Base-by-base conservation (phyloP, 805 yeast species). In the Clavispora santaluciae region DNA sequence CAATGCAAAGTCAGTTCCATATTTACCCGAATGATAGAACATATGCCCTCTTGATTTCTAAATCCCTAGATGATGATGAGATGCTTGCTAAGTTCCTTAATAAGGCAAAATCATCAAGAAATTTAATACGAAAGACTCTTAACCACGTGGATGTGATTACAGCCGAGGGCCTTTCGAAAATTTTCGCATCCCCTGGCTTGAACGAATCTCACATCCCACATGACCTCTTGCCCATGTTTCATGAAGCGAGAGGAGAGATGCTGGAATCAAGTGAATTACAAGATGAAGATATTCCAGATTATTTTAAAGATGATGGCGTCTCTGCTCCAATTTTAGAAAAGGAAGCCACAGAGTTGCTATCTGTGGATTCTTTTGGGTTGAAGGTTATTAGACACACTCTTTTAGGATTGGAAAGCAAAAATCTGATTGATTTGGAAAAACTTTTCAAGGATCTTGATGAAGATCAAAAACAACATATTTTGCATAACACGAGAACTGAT, bases 351-450 rank as follows among this genome's bases (percentile, higher is more conserved):
- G 66, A 66, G 12, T 70, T 90, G 36, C 62, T 64, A 35, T 72
- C 95, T 1, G 95, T 87, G 7, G 82, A 80, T 33, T 78, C 95
- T 0, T 77, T 79, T 45, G 95, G 93, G 10, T 73, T 89, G 64
- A 82, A 81, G 49, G 83, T 82, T 12, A 82, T 90, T 44, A 78
- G 91, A 57, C 86, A 85, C 51, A 77, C 91, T 3, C 68, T 89
- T 29, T 56, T 79, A 25, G 75, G 74, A 0, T 58, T 70, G 36
- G 59, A 61, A 36, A 46, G 46, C 23, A 38, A 41, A 12, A 41
- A 45, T 7, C 34, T 28, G 15, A 34, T 49, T n/a, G 53, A 64
- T 12, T 40, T 66, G 22, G 59, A 56, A 4, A 46, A 53, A 11
- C 50, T 67, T 24, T 41, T 65, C 20, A 45, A 54, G 26, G 59